Conservation (phyloP, 108 stramenopile species). For the Ochromonas danica region DNA sequence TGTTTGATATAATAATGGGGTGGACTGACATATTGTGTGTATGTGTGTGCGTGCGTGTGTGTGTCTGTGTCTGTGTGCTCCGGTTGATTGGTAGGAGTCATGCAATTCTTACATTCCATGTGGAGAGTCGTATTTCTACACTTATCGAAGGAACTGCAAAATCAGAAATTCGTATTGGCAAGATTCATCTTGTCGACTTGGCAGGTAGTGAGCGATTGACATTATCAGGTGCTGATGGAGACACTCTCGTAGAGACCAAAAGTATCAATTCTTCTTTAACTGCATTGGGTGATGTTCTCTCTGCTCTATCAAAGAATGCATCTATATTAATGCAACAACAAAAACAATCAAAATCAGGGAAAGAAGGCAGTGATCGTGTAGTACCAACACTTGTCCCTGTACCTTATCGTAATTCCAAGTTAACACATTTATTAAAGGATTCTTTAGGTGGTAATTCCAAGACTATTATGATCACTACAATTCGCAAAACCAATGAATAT, state of each 20-base stretch:
- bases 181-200: slow-evolving; percentile 54
- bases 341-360: slow-evolving; percentile 19
- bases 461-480: slow-evolving; percentile 55
- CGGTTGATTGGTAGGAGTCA: slow-evolving; percentile 51
- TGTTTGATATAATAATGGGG: too few relatives aligned
- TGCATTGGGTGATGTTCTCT: slow-evolving; percentile 57
- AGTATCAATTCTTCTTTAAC: slow-evolving; percentile 54
- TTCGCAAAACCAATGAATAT: not conserved
- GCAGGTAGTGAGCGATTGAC: slow-evolving; percentile 56
- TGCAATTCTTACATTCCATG: slow-evolving; percentile 57
- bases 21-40: too few relatives aligned
- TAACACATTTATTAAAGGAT: slow-evolving; percentile 60
- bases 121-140: slow-evolving; percentile 42
- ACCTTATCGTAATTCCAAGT: slow-evolving; percentile 56
- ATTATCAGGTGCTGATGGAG: slow-evolving; percentile 53
- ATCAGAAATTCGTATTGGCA: slow-evolving; percentile 46
- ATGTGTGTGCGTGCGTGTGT: too few relatives aligned
- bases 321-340: slow-evolving; percentile 7
- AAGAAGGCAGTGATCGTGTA: not conserved
- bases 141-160: slow-evolving; percentile 31
- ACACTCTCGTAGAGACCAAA: slow-evolving; percentile 48
- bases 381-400: slow-evolving; percentile 9
- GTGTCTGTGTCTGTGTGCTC: too few relatives aligned
- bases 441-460: slow-evolving; percentile 58
- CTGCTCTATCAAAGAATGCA: slow-evolving; percentile 45